Base-by-base conservation (phyloP, 371 early-diverging fungal genomes). In the Mortierella sp. region DNA sequence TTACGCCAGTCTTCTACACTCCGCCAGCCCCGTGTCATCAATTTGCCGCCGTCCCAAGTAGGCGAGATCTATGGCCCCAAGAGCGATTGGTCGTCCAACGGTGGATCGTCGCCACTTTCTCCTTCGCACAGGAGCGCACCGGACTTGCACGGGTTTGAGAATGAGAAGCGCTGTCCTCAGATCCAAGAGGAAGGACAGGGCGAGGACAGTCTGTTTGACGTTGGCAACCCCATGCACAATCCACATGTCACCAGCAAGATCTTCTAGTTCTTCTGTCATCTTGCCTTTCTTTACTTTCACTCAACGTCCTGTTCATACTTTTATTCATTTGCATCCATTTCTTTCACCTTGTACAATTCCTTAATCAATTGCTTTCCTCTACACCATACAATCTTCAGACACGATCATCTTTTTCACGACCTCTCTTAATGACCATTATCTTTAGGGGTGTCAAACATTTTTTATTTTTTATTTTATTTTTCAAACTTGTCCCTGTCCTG, bases 221-320 rank as follows among this genome's bases (percentile, higher is more conserved):
- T 58, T 19, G 61, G 16, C 3, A 16, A 31, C 8, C 61, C 61
- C 2, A 58, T 16, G 22, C 61, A 58, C 8, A 58, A 58, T 22
- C 61, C 61, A 4, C 61, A 58, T 58, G 37, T 58, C 22, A 58
- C 61, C 37, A 31, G 61, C 61, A 58, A 34, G 37, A 7, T 58
- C 61, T 19, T 58, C 22, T 58, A 58, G 34, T 14, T 48, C 13
- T 26, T 53, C 26, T n/a, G 24, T 53, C 14, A 29, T 53, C 13
- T 52, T 7, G 29, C 29, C 53, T 29, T 0, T 29, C 13, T 3
- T 29, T n/a, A 1, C 24, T 48, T 48, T 29, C 8, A 0, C 16
- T 45, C n/a, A n/a, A n/a, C n/a, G n/a, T n/a, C n/a, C n/a, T n/a
- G n/a, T n/a, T n/a, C n/a, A n/a, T n/a, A n/a, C n/a, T n/a, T n/a